These are phyloP conservation scores for Oropetium thomaeum DNA, from an alignment of 176 grass and related monocot species.

Conservation along the genomic window DNA sequence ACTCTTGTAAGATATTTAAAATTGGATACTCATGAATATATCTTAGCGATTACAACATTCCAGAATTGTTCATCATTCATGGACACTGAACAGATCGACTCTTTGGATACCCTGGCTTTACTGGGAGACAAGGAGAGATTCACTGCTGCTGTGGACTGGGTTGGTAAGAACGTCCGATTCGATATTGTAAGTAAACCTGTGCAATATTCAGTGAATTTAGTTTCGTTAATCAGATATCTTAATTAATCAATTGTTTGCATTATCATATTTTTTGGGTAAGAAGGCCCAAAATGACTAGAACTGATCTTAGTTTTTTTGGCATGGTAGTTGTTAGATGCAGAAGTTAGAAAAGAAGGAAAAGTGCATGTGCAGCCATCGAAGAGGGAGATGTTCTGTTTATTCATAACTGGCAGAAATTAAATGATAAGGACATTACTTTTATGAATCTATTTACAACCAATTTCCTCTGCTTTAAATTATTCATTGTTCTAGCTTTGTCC, in stretches of 20 bases:
- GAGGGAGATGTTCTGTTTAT: neutral
- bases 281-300: neutral
- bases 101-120: constrained; percentile 91
- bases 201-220: constrained; percentile 26
- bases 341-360: neutral
- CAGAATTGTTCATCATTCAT: constrained; percentile 17
- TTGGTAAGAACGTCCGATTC: constrained; percentile 86
- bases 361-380: neutral
- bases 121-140: constrained; percentile 82
- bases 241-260: neutral
- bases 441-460: neutral
- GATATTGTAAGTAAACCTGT: constrained; percentile 81
- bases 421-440: neutral
- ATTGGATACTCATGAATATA: constrained; percentile 2
- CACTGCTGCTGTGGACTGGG: constrained; percentile 76
- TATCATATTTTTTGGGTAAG: no score
- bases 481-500: neutral
- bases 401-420: no score
- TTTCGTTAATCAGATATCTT: constrained; percentile 17
- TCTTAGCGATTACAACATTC: constrained; percentile 11
- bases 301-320: neutral
- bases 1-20: constrained; percentile 81
- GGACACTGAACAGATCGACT: constrained; percentile 62
- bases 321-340: neutral
- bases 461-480: neutral